These are phyloP conservation scores for Blastomyces gilchristii DNA, from an alignment of 2,329 filamentous ascomycete genomes.

Conservation along the genomic window DNA sequence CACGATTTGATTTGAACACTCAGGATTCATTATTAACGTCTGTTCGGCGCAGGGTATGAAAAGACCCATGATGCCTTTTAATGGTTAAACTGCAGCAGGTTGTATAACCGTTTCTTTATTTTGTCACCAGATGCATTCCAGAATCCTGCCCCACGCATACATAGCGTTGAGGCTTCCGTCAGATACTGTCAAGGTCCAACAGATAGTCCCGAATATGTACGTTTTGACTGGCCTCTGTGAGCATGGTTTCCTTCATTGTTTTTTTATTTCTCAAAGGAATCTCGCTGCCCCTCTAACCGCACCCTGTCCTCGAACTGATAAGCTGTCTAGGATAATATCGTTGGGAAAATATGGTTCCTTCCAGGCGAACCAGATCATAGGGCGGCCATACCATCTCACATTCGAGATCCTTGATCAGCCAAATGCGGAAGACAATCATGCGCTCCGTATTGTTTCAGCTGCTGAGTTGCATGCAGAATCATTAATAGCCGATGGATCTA, in stretches of 20 bases:
- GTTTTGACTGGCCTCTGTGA: constrained; percentile 31
- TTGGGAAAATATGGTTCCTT: constrained; percentile 91
- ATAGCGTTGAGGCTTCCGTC: constrained; percentile 40
- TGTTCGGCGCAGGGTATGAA: too few relatives aligned
- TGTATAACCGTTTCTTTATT: background rate
- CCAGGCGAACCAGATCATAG: constrained; percentile 75
- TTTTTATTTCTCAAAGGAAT: constrained; percentile 12
- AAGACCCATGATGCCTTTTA: background rate
- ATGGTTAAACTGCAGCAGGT: background rate
- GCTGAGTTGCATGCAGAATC: constrained; percentile 72
- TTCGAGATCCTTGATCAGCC: constrained; percentile 74
- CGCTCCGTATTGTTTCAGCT: constrained; percentile 65
- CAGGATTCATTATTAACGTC: too few relatives aligned
- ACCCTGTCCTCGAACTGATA: constrained; percentile 18
- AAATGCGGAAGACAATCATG: constrained; percentile 52
- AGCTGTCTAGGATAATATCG: constrained; percentile 59
- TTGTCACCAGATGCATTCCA: constrained; percentile 29
- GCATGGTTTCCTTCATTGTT: constrained; percentile 6
- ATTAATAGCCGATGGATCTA: constrained; percentile 44
- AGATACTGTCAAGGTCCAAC: constrained; percentile 47
- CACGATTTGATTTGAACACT: too few relatives aligned
- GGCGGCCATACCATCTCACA: constrained; percentile 83
- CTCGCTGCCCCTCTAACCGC: constrained; percentile 16
- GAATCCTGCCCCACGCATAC: constrained; percentile 29
- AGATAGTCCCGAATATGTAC: constrained; percentile 55